A percentile compares a stretch with the other conserved stretches of the same genome.
Evolutionary conservation across 352 stramenopile species (phyloP).

Genomic region (Sclerospora graminicola): DNA sequence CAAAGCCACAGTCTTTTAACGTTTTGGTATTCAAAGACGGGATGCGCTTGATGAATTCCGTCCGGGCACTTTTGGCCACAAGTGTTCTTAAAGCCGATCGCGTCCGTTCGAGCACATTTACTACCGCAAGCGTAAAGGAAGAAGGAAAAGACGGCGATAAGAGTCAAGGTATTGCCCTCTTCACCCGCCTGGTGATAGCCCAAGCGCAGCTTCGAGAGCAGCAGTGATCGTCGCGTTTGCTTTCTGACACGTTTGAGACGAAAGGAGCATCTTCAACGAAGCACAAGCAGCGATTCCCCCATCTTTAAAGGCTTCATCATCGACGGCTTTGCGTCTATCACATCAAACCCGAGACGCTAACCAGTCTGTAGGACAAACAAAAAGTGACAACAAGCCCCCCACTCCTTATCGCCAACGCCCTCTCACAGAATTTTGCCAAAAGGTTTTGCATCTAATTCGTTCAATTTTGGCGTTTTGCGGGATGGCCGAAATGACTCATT

Average conservation of each 20-base stretch:
- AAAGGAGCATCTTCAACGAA: slow-evolving; percentile 31
- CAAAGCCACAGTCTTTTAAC: slow-evolving; percentile 22
- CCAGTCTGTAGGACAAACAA: no score
- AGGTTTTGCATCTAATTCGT: slow-evolving; percentile 15
- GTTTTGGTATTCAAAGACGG: slow-evolving; percentile 28
- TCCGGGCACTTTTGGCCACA: slow-evolving; percentile 32
- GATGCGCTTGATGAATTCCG: slow-evolving; percentile 41
- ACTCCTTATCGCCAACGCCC: no score
- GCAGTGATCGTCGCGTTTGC: slow-evolving; percentile 13
- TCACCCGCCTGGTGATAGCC: slow-evolving; percentile 25
- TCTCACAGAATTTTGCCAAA: no score
- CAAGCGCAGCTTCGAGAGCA: slow-evolving; percentile 23
- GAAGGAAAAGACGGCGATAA: slow-evolving; percentile 29
- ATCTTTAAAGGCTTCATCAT: no score
- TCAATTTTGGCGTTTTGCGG: slow-evolving; percentile 6
- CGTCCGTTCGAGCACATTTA: slow-evolving; percentile 25
- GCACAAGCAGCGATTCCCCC: slow-evolving; percentile 6
- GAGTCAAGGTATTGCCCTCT: slow-evolving; percentile 19
- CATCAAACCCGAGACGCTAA: no score
- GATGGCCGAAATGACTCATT: not conserved
- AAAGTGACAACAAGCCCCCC: no score
- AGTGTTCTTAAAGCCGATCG: slow-evolving; percentile 21
- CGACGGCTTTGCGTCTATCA: no score
- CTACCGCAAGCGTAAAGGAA: slow-evolving; percentile 25
- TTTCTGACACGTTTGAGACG: slow-evolving; percentile 19